Base-by-base conservation (phyloP, 2,329 filamentous ascomycete genomes). In the Fusarium brevicatenulatum region DNA sequence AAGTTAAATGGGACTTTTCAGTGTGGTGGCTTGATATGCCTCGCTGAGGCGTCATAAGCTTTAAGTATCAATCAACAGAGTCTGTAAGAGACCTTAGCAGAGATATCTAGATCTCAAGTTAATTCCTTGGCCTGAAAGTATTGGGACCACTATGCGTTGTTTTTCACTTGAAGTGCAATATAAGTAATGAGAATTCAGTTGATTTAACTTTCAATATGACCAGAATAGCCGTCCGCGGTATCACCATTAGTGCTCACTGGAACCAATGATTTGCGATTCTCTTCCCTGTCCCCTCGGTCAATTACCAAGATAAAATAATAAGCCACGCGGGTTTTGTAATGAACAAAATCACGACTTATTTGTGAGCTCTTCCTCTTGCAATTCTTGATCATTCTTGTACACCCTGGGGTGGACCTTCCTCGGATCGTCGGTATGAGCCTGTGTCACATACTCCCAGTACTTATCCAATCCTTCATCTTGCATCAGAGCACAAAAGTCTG, bases 91-190 rank as follows among this genome's bases (percentile, higher is more conserved):
- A 1, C 9, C 3, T 4, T 2, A 16, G 19, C 4, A 47, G 4
- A 21, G 9, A 18, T n/a, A 32, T 30, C 9, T 9, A 7, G 2
- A 32, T 21, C 0, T 16, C 4, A 32, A n/a, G 7, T 4, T 32
- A 7, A 18, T 18, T 3, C 18, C 0, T n/a, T n/a, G 2, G n/a
- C 19, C 15, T n/a, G n/a, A n/a, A n/a, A n/a, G n/a, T n/a, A n/a
- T n/a, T n/a, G n/a, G n/a, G n/a, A n/a, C n/a, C n/a, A n/a, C n/a
- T n/a, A n/a, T n/a, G n/a, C n/a, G n/a, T n/a, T n/a, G n/a, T n/a
- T n/a, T 6, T 2, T 11, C 1, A 9, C 5, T n/a, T 2, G 2
- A n/a, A 4, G 18, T 4, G 3, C 6, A 16, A 16, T 6, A 3
- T 0, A 49, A 18, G 16, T 1, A 4, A n/a, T 18, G 21, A 9